Evolutionary conservation across 106 monocot species (phyloP).

Genomic region (Phalaenopsis equestris): DNA sequence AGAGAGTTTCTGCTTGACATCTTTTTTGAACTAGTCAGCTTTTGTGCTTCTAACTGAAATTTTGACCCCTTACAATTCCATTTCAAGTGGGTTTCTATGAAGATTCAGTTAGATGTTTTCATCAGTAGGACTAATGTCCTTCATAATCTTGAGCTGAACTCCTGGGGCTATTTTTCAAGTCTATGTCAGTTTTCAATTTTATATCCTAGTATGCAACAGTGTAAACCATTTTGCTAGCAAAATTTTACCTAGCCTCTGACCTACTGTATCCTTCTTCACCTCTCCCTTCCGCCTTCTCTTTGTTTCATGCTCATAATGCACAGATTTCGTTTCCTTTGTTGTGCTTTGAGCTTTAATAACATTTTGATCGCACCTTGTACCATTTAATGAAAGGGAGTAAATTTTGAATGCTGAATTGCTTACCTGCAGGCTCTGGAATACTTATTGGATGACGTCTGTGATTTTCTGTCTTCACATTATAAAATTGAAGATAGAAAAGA

Average conservation of each 20-base stretch:
- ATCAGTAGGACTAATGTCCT: neutral
- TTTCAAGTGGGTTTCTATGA: neutral
- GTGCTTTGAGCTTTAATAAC: neutral
- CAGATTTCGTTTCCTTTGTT: neutral
- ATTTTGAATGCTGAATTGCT: neutral
- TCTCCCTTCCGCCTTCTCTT: neutral
- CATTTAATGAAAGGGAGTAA: neutral
- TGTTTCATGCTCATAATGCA: neutral
- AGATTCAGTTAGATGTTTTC: neutral
- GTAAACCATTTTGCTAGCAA: neutral
- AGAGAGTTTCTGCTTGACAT: neutral
- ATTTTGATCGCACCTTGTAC: neutral
- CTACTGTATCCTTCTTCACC: neutral
- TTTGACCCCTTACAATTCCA: neutral
- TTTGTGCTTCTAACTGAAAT: neutral
- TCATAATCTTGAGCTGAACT: neutral
- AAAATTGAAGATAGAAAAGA: slow-evolving; percentile 12
- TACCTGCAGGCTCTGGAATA: slow-evolving; percentile 66
- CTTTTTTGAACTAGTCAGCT: neutral
- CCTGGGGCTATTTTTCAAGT: neutral
- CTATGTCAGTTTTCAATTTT: neutral
- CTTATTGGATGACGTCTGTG: slow-evolving; percentile 81
- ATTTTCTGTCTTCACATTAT: slow-evolving; percentile 61
- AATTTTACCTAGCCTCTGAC: neutral
- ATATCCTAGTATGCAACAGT: neutral